Base-by-base conservation (phyloP, 1,139 yeast species). In the Torulaspora pretoriensis region DNA sequence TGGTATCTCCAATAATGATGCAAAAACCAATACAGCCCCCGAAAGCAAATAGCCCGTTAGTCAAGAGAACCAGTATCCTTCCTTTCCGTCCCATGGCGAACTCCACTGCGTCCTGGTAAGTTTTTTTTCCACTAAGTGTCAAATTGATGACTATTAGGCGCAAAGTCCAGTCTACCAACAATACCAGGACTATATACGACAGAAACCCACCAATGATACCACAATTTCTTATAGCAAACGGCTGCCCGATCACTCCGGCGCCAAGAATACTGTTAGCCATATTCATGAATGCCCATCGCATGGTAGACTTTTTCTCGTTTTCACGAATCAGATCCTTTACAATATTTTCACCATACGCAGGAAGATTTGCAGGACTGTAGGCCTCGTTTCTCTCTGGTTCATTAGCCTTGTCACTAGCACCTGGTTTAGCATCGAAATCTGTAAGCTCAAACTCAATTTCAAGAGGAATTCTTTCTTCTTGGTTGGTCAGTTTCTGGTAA, bases 1-100 rank as follows among this genome's bases (percentile, higher is more conserved):
- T 81, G 0, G 97, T 87, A 60, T 90, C 97, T 16, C 97, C 97
- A 34, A 90, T 87, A 54, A 90, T 90, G 44, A 90, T 92, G 53
- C 96, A 85, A 65, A 88, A 90, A 2, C 97, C 97, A 74, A 89
- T 82, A 53, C 90, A 80, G 0, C 97, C 97, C 17, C 97, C 97
- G 59, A 88, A 83, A 1, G 97, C 97, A 72, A 90, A 90, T 5
- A 86, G 71, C 4, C 94, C 88, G 59, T 90, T 95, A 0, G 95
- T 80, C 3, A 83, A 57, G 16, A 90, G 70, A 31, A 90, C 79
- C 6, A 82, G 57, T 5, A 82, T 65, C 50, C 83, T 79, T 0
- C 97, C 97, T 22, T 70, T 52, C 23, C 70, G 73, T 0, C 97
- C 97, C 67, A 80, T 88, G 47, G 96, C 86, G 52, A 77, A 75